Base-by-base conservation (phyloP, 2,329 filamentous ascomycete species). In the Nothophaeocryptopus gaeumannii region DNA sequence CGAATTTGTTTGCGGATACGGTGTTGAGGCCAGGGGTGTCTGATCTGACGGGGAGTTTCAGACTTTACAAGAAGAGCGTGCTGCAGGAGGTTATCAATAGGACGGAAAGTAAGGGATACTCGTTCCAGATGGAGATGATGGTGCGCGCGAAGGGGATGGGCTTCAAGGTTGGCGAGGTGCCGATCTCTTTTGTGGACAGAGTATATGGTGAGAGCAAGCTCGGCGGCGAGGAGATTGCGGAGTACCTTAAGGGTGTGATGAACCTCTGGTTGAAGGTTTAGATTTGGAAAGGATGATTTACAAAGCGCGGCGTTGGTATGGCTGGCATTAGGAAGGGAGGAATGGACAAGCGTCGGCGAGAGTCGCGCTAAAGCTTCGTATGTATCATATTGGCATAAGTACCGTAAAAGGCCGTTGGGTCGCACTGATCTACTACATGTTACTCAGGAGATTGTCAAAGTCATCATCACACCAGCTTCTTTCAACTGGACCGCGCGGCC, bases 61-160 rank as follows among this genome's bases (percentile, higher is more conserved):
- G 93, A 56, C 72, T 99, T 70, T 99, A 99, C 73, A 97, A 95
- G 84, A 90, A 86, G 75, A 76, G 78, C 53, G 89, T 96, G 55
- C 73, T 99, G 66, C 82, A 95, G 71, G 91, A 89, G 78, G 89
- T 95, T 51, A 96, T 99, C 63, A 77, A 80, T 66, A 89, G 81
- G 72, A 96, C 90, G 8, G 86, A 96, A 78, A 93, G 89, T 69
- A 96, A 97, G 76, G 93, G 93, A 2, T 99, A 97, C 71, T 92
- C 88, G 35, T 99, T 99, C 79, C 93, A 99, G 82, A 99, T 99
- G 93, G 92, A 96, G 79, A 87, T 99, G 84, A 97, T 96, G 85
- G 92, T 97, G 8, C 81, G 91, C 55, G 93, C 93, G 31, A 96
- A 96, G 82, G 88, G 87, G 12, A 91, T 96, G 88, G 92, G 93